Base-by-base conservation (phyloP, 441 rosid genomes). In the Hura crepitans region DNA sequence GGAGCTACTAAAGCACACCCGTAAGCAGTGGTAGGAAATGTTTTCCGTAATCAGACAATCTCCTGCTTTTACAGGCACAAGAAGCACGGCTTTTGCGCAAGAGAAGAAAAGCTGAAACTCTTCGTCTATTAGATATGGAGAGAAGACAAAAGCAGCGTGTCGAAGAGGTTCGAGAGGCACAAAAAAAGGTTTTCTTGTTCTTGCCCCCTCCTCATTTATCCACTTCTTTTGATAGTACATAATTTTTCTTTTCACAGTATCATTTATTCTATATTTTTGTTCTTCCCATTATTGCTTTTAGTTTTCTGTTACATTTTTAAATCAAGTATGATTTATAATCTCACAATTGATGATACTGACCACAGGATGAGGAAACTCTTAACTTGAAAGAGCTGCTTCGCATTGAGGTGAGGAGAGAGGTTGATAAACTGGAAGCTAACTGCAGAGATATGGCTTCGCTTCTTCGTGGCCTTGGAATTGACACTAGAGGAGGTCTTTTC, bases 141-240 rank as follows among this genome's bases (percentile, higher is more conserved):
- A 89, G 86, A 84, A 85, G 96, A 77, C 93, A 91, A 79, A 88
- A 89, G 72, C 89, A 85, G 83, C 89, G 97, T 7, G 69, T 91
- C 73, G 96, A 91, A 74, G 97, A 93, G 82, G 81, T 91, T 81
- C 85, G 98, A 77, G 90, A 85, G 76, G 81, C 91, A 56, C 90
- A 91, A 77, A 91, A 86, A 89, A 89, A 87, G 96, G 98, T 42
- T 93, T 65, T 63, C n/a, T 27, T 31, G 12, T 60, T 53, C 11
- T 39, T 43, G n/a, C 31, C 2, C 12, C 6, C 33, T 23, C 7
- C 23, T 45, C 49, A 25, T 71, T 49, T 72, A 55, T 39, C 46
- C 30, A 22, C 23, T 12, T 37, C 46, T 15, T 66, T 20, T 20
- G 11, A 22, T 33, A 5, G 11, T 12, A 8, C 13, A 6, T 18